Evolutionary conservation across 805 yeast genomes (phyloP).

Genomic region (Cyberlindnera samutprakarnensis): DNA sequence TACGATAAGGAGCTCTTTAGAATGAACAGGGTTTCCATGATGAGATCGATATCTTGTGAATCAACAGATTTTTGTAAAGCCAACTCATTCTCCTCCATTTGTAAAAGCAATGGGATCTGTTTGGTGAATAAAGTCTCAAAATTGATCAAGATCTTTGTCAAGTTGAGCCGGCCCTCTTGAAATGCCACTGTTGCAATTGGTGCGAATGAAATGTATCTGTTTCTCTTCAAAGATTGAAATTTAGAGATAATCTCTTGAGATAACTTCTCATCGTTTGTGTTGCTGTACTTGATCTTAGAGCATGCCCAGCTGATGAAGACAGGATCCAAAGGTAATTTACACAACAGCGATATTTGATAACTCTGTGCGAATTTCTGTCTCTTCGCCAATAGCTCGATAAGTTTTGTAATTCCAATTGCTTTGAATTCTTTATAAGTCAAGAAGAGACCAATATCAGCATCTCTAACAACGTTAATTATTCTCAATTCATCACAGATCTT

Average conservation of each 20-base stretch:
- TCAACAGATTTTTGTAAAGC: conserved; percentile 61
- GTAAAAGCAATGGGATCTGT: conserved; percentile 57
- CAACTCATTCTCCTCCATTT: conserved; percentile 62
- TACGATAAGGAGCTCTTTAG: conserved; percentile 45
- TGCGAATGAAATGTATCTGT: conserved; percentile 43
- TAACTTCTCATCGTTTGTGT: conserved; percentile 51
- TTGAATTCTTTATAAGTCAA: conserved; percentile 52
- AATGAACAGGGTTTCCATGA: conserved; percentile 46
- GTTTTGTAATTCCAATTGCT: conserved; percentile 43
- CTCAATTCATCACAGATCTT: conserved; percentile 53
- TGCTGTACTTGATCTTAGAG: conserved; percentile 50
- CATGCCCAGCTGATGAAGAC: conserved; percentile 81
- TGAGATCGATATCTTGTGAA: conserved; percentile 37
- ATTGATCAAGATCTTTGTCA: conserved; percentile 62
- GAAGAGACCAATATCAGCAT: conserved; percentile 58
- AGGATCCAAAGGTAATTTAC: conserved; percentile 37
- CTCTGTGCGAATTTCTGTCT: conserved; percentile 58
- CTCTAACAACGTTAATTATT: conserved; percentile 63
- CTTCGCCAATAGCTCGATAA: conserved; percentile 50
- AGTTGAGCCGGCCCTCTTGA: conserved; percentile 69
- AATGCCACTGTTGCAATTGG: conserved; percentile 57
- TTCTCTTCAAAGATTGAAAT: conserved; percentile 25
- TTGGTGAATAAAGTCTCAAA: conserved; percentile 52
- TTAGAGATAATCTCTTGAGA: conserved; percentile 41
- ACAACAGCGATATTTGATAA: conserved; percentile 48